A percentile compares a stretch with the other conserved stretches of the same genome.
Evolutionary conservation across 106 monocot species (phyloP).

Genomic region (Allium cepa): DNA sequence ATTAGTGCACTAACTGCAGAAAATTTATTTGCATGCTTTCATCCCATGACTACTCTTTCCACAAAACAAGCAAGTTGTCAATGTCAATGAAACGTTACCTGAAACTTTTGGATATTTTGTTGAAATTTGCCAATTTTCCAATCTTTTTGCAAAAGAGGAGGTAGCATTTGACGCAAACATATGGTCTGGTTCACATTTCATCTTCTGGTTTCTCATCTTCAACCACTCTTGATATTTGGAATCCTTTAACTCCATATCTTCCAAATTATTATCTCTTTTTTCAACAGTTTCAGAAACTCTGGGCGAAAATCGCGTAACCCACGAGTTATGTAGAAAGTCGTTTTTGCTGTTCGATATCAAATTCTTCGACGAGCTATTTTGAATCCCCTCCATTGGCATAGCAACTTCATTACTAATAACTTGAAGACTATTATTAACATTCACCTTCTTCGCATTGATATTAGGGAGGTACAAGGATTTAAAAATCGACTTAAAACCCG

Average conservation of each 20-base stretch:
- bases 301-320: constrained; percentile 53
- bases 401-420: constrained; percentile 3
- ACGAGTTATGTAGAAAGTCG: constrained; percentile 34
- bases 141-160: constrained; percentile 53
- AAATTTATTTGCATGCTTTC: background rate
- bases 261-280: background rate
- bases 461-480: constrained; percentile 33
- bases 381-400: background rate
- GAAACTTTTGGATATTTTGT: constrained; percentile 1
- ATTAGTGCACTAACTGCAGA: too few species aligned
- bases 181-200: constrained; percentile 23
- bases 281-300: constrained; percentile 18
- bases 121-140: constrained; percentile 36
- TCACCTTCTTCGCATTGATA: background rate
- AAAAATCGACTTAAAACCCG: constrained; percentile 47
- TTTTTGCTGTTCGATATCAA: constrained; percentile 1
- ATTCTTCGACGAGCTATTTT: background rate
- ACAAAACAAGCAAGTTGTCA: constrained; percentile 19
- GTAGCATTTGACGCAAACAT: constrained; percentile 31
- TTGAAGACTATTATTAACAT: background rate
- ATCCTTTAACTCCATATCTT: background rate
- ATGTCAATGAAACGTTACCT: background rate
- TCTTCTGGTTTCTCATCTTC: constrained; percentile 2
- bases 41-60: background rate
- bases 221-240: background rate